phyloP scores from a whole-genome alignment of 441 rosid species.

The Populus hybrid region DNA sequence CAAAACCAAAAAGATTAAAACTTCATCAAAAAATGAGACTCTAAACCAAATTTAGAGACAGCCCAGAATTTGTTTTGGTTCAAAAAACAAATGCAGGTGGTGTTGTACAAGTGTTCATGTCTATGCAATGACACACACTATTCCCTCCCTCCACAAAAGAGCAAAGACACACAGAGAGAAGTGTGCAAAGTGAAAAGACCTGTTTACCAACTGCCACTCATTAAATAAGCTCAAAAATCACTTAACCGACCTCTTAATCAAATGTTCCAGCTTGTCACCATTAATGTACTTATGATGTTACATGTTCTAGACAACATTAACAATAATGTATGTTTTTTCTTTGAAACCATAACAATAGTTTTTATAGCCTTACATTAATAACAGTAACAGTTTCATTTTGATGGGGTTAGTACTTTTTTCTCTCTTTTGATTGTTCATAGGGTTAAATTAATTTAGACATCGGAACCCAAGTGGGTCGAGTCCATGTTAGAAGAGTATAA shows the following conservation, averaged over 20 bases:
- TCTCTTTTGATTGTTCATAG: neutral
- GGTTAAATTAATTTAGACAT: neutral
- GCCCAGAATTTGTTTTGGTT: conserved; percentile 1
- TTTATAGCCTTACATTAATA: neutral
- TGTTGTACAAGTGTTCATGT: neutral
- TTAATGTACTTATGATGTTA: neutral
- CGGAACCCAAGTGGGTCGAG: neutral
- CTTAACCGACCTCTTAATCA: conserved; percentile 13
- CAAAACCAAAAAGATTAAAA: neutral
- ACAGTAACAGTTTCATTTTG: conserved; percentile 5
- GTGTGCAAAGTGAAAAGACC: neutral
- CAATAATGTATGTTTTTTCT: neutral
- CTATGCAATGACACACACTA: neutral
- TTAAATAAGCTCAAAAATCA: conserved; percentile 11
- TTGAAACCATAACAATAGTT: neutral
- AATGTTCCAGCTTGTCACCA: neutral
- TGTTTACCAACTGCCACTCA: conserved; percentile 23
- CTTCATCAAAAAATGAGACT: neutral
- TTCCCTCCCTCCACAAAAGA: conserved; percentile 18
- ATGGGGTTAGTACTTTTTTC: neutral
- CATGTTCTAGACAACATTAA: neutral
- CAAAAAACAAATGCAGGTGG: neutral
- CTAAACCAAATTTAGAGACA: conserved; percentile 1
- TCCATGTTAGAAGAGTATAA: neutral
- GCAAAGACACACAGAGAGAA: conserved; percentile 15